These are phyloP conservation scores for Coemansia asiatica DNA, from an alignment of 192 early-diverging fungal species.

Conservation along the genomic window DNA sequence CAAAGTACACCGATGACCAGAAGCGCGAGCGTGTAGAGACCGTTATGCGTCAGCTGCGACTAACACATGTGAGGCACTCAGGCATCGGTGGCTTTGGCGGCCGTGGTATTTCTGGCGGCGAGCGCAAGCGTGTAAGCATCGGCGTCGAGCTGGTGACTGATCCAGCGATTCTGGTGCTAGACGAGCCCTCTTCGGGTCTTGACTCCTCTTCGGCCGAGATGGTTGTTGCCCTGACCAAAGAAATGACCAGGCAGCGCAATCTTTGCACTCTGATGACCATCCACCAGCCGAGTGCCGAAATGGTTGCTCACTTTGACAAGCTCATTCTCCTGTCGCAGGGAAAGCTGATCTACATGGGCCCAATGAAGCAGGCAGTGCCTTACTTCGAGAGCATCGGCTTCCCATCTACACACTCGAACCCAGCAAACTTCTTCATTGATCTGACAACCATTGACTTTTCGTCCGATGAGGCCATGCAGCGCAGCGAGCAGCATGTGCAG, in stretches of 20 bases:
- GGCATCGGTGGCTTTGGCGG: slow-evolving; percentile 25
- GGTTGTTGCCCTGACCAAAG: slow-evolving; percentile 52
- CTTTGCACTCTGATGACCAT: slow-evolving; percentile 67
- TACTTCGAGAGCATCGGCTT: slow-evolving; percentile 43
- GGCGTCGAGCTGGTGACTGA: slow-evolving; percentile 11
- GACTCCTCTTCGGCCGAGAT: slow-evolving; percentile 58
- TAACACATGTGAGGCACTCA: slow-evolving; percentile 56
- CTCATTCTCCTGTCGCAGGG: slow-evolving; percentile 66
- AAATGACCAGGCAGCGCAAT: slow-evolving; percentile 49
- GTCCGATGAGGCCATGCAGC: slow-evolving; percentile 15
- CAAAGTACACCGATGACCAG: slow-evolving; percentile 32
- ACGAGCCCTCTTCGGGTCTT: slow-evolving; percentile 17
- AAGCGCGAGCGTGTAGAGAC: slow-evolving; percentile 58
- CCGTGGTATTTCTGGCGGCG: slow-evolving; percentile 41
- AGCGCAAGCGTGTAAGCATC: slow-evolving; percentile 33
- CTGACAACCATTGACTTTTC: slow-evolving; percentile 43
- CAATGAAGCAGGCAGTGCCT: slow-evolving; percentile 13
- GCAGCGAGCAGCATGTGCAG: slow-evolving; percentile 24
- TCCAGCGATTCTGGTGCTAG: neutral
- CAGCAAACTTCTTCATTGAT: slow-evolving; percentile 64
- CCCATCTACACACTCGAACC: slow-evolving; percentile 58
- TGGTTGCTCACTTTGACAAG: slow-evolving; percentile 71
- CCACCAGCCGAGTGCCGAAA: slow-evolving; percentile 45
- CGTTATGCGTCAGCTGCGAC: slow-evolving; percentile 59
- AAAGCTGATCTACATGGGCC: slow-evolving; percentile 54